Percentiles rank a stretch among this genome's conserved stretches.
Evolutionary conservation across 2,329 filamentous ascomycete species (phyloP).

Genomic region (Pseudogymnoascus destructans): DNA sequence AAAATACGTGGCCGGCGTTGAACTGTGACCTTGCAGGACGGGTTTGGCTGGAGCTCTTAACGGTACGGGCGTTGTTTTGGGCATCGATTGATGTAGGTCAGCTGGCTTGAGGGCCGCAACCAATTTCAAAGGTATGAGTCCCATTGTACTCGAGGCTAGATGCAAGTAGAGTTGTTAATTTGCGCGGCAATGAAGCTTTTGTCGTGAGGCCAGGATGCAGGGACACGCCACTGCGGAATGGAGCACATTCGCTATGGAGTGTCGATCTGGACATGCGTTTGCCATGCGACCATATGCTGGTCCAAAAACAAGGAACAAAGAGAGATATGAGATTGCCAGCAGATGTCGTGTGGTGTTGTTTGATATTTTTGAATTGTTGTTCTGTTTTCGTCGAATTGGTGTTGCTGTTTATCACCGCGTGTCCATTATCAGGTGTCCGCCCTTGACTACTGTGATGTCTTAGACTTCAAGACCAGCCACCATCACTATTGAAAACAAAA

Average conservation of each 20-base stretch:
- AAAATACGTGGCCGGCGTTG: background rate
- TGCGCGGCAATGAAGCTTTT: background rate
- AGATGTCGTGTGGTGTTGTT: background rate
- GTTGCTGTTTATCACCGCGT: constrained; percentile 7
- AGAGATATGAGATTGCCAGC: background rate
- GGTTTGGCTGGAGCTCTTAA: background rate
- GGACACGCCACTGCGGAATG: background rate
- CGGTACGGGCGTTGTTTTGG: background rate
- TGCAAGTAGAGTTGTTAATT: background rate
- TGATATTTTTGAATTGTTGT: background rate
- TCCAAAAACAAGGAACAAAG: background rate
- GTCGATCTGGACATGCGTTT: background rate
- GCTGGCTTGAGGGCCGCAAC: background rate
- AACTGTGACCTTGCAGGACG: background rate
- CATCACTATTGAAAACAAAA: constrained; percentile 13
- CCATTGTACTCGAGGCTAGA: background rate
- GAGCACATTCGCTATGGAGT: background rate
- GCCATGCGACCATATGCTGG: background rate
- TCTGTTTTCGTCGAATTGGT: background rate
- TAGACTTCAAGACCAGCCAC: constrained; percentile 4
- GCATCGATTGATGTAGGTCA: background rate
- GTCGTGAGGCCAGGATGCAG: background rate
- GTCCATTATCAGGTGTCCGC: background rate
- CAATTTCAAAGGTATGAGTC: background rate
- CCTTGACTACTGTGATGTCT: background rate